Percentiles rank a stretch among this genome's conserved stretches.
Conservation (phyloP, 1,139 yeast genomes). For the Geotrichum histeridarum region DNA sequence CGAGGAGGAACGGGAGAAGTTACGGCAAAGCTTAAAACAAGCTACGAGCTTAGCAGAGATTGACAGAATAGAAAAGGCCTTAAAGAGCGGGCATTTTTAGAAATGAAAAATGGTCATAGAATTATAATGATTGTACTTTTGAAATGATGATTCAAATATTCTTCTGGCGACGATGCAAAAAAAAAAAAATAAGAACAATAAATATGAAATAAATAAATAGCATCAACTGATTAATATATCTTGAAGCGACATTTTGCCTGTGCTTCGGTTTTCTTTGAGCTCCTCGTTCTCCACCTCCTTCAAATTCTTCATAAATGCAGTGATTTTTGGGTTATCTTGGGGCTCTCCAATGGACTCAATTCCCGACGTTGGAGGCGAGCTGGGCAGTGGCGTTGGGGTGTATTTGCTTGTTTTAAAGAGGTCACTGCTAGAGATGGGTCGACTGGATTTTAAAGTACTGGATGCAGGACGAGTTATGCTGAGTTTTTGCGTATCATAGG, state of each 20-base stretch:
- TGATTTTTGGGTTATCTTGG: background rate
- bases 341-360: background rate
- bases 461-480: background rate
- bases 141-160: background rate
- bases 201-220: background rate
- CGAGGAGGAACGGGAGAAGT: slow-evolving; percentile 47
- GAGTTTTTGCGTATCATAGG: slow-evolving; percentile 4
- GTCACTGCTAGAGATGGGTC: background rate
- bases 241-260: background rate
- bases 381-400: background rate
- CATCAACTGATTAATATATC: background rate
- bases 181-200: background rate
- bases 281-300: background rate
- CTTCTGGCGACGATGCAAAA: background rate
- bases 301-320: background rate
- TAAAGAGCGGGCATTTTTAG: slow-evolving; percentile 37
- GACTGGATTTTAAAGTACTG: background rate
- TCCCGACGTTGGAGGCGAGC: background rate
- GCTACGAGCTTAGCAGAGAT: slow-evolving; percentile 74
- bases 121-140: background rate
- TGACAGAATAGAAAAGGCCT: slow-evolving; percentile 57
- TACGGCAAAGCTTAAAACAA: slow-evolving; percentile 50
- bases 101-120: background rate
- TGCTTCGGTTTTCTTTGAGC: background rate
- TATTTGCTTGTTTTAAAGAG: background rate